Conservation (phyloP, 768 basidiomycete genomes). For the Russula virescens region DNA sequence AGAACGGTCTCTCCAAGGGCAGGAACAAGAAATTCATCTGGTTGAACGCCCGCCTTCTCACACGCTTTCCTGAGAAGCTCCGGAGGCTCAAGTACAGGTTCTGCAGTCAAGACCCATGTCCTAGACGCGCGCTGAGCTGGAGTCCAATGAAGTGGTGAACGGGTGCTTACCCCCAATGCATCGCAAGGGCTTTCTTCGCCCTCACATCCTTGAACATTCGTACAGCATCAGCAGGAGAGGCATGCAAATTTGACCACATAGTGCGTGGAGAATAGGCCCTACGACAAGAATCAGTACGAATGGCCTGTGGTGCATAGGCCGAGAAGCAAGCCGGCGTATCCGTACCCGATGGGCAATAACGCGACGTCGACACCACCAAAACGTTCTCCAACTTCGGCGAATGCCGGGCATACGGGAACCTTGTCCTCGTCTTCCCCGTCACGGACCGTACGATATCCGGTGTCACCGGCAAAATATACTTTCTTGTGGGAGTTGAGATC, state of each 20-base stretch:
- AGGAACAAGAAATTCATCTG: slow-evolving; percentile 49
- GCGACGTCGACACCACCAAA: slow-evolving; percentile 64
- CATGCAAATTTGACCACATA: slow-evolving; percentile 51
- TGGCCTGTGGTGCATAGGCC: background rate
- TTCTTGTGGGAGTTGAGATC: slow-evolving; percentile 44
- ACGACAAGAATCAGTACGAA: slow-evolving; percentile 23
- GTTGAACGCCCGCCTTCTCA: slow-evolving; percentile 44
- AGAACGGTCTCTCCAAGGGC: slow-evolving; percentile 55
- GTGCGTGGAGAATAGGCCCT: slow-evolving; percentile 55
- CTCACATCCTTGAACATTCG: slow-evolving; percentile 59
- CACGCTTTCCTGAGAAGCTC: slow-evolving; percentile 47
- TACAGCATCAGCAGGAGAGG: slow-evolving; percentile 63
- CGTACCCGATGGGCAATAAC: slow-evolving; percentile 61
- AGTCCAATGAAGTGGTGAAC: background rate
- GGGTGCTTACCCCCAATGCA: slow-evolving; percentile 58
- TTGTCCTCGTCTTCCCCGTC: slow-evolving; percentile 43
- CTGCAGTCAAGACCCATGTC: slow-evolving; percentile 49
- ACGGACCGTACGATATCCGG: slow-evolving; percentile 48
- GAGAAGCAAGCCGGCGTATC: background rate
- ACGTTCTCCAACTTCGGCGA: slow-evolving; percentile 59
- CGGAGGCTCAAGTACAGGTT: slow-evolving; percentile 57
- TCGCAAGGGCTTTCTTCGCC: slow-evolving; percentile 55
- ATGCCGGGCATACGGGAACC: slow-evolving; percentile 64
- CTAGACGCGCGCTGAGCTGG: slow-evolving; percentile 27
- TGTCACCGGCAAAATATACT: slow-evolving; percentile 66